Evolutionary conservation across 805 yeast genomes (phyloP), one percentile per base, ranked within the genome.

Genomic region (Saccharomycopsis lassenensis): DNA sequence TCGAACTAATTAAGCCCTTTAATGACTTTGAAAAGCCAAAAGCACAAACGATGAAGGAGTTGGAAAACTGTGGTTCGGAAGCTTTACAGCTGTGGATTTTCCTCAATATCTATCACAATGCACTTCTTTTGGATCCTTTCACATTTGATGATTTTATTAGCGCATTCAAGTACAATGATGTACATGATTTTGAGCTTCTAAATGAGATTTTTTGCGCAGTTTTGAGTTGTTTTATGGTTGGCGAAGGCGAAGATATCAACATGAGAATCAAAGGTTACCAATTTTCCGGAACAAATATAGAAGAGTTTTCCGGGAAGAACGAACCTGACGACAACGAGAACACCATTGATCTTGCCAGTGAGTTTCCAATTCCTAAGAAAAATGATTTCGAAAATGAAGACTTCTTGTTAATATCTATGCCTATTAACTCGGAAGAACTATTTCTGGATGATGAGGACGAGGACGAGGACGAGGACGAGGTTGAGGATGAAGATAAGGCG

Each of bases 121-220:
- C 84, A 1, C 58, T 84, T 22, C 51, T 67, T 4, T 56, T 85
- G n/a, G 85, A 78, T 48, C 69, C 79, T 0, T 77, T 82, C 48
- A 77, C 89, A 0, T 82, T 80, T 58, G 95, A 84, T 56, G 93
- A 79, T 46, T 81, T 71, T 48, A 51, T 78, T 5, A 70, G 71
- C 37, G 76, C 73, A 7, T 52, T 78, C 57, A 58, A 61, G 25
- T 61, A 76, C 69, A 59, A 60, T 20, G 61, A 62, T 24, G 55
- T 58, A 2, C 55, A 65, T 2, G 55, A 71, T 25, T 72, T 81
- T 46, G 62, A 58, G 7, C 51, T 79, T 24, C 50, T 82, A 22
- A 70, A 74, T 46, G 89, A 78, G 53, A 65, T 83, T 4, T 80
- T 77, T 59, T 76, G 87, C 54, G 67, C 78, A 3, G 56, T 77